Evolutionary conservation across 148 eudicot species (phyloP).

Genomic region (Dysphania ambrosioides): DNA sequence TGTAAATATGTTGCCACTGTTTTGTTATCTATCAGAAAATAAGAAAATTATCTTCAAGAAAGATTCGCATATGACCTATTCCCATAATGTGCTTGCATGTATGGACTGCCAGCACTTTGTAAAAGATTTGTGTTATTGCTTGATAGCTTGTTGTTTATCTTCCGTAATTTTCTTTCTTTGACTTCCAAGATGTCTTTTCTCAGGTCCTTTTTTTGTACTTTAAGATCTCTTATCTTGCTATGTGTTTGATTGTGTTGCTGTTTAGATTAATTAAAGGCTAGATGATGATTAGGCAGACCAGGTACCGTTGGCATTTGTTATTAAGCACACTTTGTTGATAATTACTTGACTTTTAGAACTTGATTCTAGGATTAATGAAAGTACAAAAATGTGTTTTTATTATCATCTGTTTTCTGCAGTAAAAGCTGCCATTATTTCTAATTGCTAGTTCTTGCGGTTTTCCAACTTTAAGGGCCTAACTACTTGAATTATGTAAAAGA

Average conservation of each 20-base stretch:
- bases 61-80: constrained; percentile 15
- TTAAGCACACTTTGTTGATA: constrained; percentile 23
- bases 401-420: constrained; percentile 19
- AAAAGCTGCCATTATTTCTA: constrained; percentile 32
- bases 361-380: constrained; percentile 23
- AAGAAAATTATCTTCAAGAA: constrained; percentile 11
- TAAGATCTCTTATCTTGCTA: constrained; percentile 19
- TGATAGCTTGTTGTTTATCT: constrained; percentile 8
- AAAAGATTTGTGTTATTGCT: constrained; percentile 13
- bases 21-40: not conserved
- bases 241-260: constrained; percentile 18
- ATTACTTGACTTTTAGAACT: constrained; percentile 18
- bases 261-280: constrained; percentile 10
- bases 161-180: constrained; percentile 8
- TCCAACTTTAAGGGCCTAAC: constrained; percentile 20
- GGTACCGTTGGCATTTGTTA: constrained; percentile 37
- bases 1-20: not conserved
- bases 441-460: constrained; percentile 12
- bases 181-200: constrained; percentile 1
- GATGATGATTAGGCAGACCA: constrained; percentile 30
- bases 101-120: constrained; percentile 11
- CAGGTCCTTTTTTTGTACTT: not conserved
- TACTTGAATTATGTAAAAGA: constrained; percentile 28
- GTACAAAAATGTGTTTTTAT: constrained; percentile 27
- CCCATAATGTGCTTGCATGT: constrained; percentile 20